phyloP scores from a whole-genome alignment of 768 basidiomycete species.

The Ramaria sp. region DNA sequence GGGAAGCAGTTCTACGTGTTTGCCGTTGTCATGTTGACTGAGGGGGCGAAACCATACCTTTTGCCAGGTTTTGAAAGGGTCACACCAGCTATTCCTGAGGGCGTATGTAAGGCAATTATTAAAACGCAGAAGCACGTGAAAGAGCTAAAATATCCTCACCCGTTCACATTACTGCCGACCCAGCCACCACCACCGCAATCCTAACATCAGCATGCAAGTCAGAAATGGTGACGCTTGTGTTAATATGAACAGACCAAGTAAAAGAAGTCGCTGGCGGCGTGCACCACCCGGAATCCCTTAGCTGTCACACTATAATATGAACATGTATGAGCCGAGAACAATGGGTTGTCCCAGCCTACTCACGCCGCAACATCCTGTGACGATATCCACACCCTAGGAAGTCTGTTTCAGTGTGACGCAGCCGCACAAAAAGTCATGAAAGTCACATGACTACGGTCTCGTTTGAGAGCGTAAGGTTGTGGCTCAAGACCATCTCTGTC shows the following conservation, averaged over 20 bases:
- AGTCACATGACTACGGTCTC: constrained; percentile 49
- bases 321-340: background rate
- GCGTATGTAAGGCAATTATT: background rate
- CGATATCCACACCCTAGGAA: constrained; percentile 58
- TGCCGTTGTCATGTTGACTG: background rate
- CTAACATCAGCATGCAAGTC: constrained; percentile 11
- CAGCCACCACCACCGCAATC: constrained; percentile 70
- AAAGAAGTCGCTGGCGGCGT: constrained; percentile 66
- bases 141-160: constrained; percentile 18
- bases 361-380: constrained; percentile 41
- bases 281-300: constrained; percentile 52
- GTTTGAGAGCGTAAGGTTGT: constrained; percentile 37
- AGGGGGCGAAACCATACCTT: constrained; percentile 29
- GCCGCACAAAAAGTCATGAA: background rate
- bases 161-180: constrained; percentile 42
- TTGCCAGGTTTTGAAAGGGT: constrained; percentile 76
- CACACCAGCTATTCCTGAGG: constrained; percentile 56
- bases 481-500: constrained; percentile 52
- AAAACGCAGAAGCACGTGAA: background rate
- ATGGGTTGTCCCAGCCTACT: background rate
- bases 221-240: background rate
- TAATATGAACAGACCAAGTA: constrained; percentile 42
- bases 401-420: constrained; percentile 3
- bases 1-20: constrained; percentile 10
- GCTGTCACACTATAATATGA: constrained; percentile 32